Evolutionary conservation across 2,329 filamentous ascomycete genomes (phyloP), one percentile per base, ranked within the genome.

Genomic region (Aureobasidium namibiae): DNA sequence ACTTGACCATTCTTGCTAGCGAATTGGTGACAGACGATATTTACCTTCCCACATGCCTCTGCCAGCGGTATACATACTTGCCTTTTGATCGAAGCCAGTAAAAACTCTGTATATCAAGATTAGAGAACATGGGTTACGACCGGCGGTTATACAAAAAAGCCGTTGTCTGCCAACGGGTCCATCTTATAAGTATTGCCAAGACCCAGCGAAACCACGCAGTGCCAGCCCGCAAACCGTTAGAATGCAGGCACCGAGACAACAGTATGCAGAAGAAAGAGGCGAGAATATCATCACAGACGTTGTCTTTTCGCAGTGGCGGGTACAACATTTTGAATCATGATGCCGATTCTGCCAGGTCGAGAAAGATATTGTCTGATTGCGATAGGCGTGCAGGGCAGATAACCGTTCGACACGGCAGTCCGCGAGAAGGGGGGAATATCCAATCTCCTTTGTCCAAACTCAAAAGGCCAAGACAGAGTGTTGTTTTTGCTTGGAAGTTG

Each of bases 121-220:
- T 56, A 56, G 45, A 31, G 41, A 39, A 56, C 52, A 41, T 45
- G 38, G 29, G 14, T 34, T 45, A 26, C 39, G 23, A n/a, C 13
- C 13, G 52, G 36, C 52, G 50, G 52, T 45, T 56, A 36, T 56
- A 56, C 39, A 56, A 45, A 56, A 56, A 56, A 56, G 39, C 38
- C 52, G 52, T 56, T 56, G 39, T 34, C n/a, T 31, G 52, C 18
- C 41, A 56, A 56, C 38, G 39, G 52, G 13, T 31, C 38, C 52
- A 56, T 56, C 36, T 56, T 42, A 34, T 44, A 14, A 56, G 10
- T 56, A 56, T 56, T 56, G 52, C 52, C 52, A 56, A 56, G 52
- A 29, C 29, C 24, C 33, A 44, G 50, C 38, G 52, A 45, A n/a
- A 56, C 36, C 52, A 56, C 38, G 29, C 50, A 34, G 39, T 24